Conservation (phyloP, 2,329 filamentous ascomycete genomes). For the Nannizziopsis barbatae region DNA sequence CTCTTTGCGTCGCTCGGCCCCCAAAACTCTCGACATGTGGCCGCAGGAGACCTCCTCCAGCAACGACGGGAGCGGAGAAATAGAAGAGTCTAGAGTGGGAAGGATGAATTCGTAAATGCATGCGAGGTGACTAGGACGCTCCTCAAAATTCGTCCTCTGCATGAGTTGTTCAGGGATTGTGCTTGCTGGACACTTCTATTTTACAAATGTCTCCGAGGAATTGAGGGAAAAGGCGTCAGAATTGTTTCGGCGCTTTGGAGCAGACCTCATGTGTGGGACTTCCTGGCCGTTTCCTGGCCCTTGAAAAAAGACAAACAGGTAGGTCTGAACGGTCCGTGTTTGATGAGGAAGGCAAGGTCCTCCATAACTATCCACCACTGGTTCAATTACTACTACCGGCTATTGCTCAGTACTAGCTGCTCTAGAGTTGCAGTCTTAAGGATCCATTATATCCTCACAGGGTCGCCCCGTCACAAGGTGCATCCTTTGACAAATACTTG, state of each 20-base stretch:
- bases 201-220: background rate
- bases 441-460: no score
- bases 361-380: no score
- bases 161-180: background rate
- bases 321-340: no score
- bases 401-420: no score
- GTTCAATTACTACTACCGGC: no score
- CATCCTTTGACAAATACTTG: no score
- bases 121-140: constrained; percentile 3
- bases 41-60: background rate
- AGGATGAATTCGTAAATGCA: constrained; percentile 4
- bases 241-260: background rate
- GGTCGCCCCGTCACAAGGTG: no score
- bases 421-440: no score
- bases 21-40: constrained; percentile 1
- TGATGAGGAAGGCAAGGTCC: no score
- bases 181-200: background rate
- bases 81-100: background rate
- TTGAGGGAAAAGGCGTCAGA: background rate
- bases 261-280: background rate
- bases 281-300: no score
- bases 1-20: no score
- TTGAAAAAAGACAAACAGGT: no score
- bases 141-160: background rate
- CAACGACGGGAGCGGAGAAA: background rate